Evolutionary conservation across 768 basidiomycete genomes (phyloP).

Genomic region (Tricholoma matsutake): DNA sequence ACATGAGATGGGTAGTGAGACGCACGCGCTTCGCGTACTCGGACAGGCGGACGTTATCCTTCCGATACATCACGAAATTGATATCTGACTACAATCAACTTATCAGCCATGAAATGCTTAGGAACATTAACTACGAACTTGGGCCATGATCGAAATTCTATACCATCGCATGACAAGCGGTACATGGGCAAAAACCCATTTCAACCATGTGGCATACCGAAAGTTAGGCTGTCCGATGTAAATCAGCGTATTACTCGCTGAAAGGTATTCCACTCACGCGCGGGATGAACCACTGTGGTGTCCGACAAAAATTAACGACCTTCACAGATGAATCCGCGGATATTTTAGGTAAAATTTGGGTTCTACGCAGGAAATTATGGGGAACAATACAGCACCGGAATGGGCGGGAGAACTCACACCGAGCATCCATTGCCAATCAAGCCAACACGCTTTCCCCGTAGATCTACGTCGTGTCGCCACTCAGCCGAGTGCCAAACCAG

Average conservation of each 20-base stretch:
- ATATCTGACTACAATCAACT: conserved; percentile 33
- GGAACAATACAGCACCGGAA: not conserved
- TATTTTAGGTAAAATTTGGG: conserved; percentile 58
- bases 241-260: not conserved
- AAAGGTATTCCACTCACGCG: conserved; percentile 36
- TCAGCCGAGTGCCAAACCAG: conserved; percentile 50
- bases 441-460: conserved; percentile 52
- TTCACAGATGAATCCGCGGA: conserved; percentile 45
- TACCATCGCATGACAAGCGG: conserved; percentile 49
- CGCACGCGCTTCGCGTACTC: conserved; percentile 31
- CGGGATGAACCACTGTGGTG: conserved; percentile 55
- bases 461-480: conserved; percentile 52
- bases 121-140: conserved; percentile 28
- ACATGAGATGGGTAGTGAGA: not conserved
- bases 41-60: conserved; percentile 33
- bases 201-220: conserved; percentile 39
- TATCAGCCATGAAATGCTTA: not conserved
- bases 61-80: conserved; percentile 36
- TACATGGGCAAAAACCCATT: conserved; percentile 54
- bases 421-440: conserved; percentile 66
- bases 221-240: conserved; percentile 30
- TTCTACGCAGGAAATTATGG: conserved; percentile 31
- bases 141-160: conserved; percentile 44
- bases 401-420: conserved; percentile 36
- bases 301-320: conserved; percentile 58